Base-by-base conservation (phyloP, 2,329 filamentous ascomycete species). In the Diaporthe longicolla region DNA sequence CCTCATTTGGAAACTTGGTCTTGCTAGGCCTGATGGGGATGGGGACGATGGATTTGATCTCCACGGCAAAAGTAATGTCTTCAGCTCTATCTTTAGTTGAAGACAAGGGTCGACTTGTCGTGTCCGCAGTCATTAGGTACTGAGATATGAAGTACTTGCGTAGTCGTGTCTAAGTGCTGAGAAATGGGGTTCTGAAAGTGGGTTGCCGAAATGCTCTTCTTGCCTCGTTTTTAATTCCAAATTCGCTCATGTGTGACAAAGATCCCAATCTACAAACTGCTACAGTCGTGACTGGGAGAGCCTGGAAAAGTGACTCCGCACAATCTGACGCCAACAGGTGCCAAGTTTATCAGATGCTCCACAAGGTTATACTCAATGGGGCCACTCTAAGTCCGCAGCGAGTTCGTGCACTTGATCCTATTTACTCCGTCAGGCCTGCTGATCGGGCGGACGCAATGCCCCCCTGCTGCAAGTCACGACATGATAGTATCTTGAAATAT, bases 21-120 rank as follows among this genome's bases (percentile, higher is more conserved):
- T 59, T 50, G 29, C n/a, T 45, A 4, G 48, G 29, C 26, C 35
- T 24, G 9, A 66, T 50, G 5, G 48, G 71, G 9, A 66, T 50
- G 5, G 48, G 71, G 11, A 75, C 32, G 35, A 75, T 43, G 29
- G 71, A 75, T 57, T 75, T 75, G 54, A 75, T 73, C 69, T 75
- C 74, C 29, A 75, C 61, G 32, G 74, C 74, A 40, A 74, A 72
- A 7, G 72, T 75, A 11, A 75, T 63, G 43, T 75, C 72, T 37
- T 75, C 66, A 48, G 61, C 52, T 40, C 35, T 48, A 55, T 74
- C 74, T 40, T 11, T 35, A 19, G 26, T 59, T 37, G 70, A 71
- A 71, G 70, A 63, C 55, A 52, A 45, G 35, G 24, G 57, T 15
- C 32, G 66, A 13, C 17, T 26, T 40, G 48, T 45, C 11, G 70